A percentile compares a stretch with the other conserved stretches of the same genome.
Evolutionary conservation across 768 basidiomycete genomes (phyloP).

Genomic region (Coprinopsis cinerea): DNA sequence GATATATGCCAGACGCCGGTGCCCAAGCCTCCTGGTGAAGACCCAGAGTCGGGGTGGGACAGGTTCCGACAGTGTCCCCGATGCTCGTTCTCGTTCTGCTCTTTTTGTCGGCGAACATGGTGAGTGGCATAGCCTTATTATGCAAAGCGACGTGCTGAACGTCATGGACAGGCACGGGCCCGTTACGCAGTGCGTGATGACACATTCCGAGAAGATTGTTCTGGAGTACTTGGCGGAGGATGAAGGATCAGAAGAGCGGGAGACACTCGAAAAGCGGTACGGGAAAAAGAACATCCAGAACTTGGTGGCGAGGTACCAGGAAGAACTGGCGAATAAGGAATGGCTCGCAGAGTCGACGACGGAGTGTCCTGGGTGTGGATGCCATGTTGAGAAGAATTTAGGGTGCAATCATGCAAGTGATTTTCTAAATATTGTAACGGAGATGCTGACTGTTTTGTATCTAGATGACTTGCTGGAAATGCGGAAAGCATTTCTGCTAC

Average conservation of each 20-base stretch:
- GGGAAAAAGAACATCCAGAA: slow-evolving; percentile 56
- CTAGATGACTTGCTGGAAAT: slow-evolving; percentile 77
- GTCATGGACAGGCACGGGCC: slow-evolving; percentile 68
- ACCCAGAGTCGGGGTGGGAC: slow-evolving; percentile 64
- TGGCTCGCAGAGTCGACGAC: slow-evolving; percentile 71
- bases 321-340: slow-evolving; percentile 67
- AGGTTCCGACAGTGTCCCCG: slow-evolving; percentile 62
- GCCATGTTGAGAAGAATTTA: slow-evolving; percentile 66
- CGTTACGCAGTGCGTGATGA: slow-evolving; percentile 61
- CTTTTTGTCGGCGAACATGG: slow-evolving; percentile 80
- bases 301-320: slow-evolving; percentile 58
- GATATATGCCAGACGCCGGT: slow-evolving; percentile 78
- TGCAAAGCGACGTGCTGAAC: background rate
- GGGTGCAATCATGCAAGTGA: slow-evolving; percentile 88
- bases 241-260: slow-evolving; percentile 45
- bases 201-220: slow-evolving; percentile 59
- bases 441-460: slow-evolving; percentile 9
- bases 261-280: slow-evolving; percentile 52
- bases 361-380: slow-evolving; percentile 66
- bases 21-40: slow-evolving; percentile 41
- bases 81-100: slow-evolving; percentile 79
- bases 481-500: slow-evolving; percentile 77
- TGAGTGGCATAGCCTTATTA: slow-evolving; percentile 22
- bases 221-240: slow-evolving; percentile 57
- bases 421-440: slow-evolving; percentile 9